These are phyloP conservation scores for Rosa rugosa DNA, from an alignment of 306 rosid species.

Conservation along the genomic window DNA sequence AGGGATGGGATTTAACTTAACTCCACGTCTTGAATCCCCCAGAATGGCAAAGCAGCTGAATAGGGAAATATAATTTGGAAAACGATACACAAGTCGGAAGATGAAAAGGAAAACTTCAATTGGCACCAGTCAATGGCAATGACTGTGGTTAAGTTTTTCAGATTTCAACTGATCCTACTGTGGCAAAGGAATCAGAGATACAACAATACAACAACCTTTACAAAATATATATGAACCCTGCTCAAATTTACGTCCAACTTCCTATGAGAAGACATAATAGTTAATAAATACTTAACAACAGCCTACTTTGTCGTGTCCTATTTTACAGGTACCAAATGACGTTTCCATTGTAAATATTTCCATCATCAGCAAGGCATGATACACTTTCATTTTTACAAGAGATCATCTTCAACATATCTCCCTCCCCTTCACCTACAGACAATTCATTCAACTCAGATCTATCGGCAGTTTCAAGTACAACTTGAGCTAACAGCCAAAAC, in stretches of 20 bases:
- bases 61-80: not conserved
- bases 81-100: not conserved
- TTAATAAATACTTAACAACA: slow-evolving; percentile 36
- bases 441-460: slow-evolving; percentile 23
- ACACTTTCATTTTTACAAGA: slow-evolving; percentile 31
- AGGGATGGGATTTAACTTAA: not conserved
- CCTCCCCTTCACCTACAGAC: slow-evolving; percentile 34
- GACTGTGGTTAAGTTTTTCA: slow-evolving; percentile 19
- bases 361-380: slow-evolving; percentile 30
- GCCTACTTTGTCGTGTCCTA: slow-evolving; percentile 41
- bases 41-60: not conserved
- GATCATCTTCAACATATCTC: slow-evolving; percentile 30
- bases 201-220: slow-evolving; percentile 51
- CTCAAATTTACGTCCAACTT: slow-evolving; percentile 32
- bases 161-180: slow-evolving; percentile 39
- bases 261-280: slow-evolving; percentile 19
- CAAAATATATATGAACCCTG: slow-evolving; percentile 33
- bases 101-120: too few relatives aligned
- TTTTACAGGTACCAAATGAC: slow-evolving; percentile 51
- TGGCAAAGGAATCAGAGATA: slow-evolving; percentile 47
- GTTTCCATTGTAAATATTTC: slow-evolving; percentile 21
- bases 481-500: not conserved
- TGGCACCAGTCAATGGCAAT: slow-evolving; percentile 9
- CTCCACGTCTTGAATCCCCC: not conserved
- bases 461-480: slow-evolving; percentile 17